Evolutionary conservation across 1,139 yeast species (phyloP).

Genomic region (Yamadazyma triangularis): DNA sequence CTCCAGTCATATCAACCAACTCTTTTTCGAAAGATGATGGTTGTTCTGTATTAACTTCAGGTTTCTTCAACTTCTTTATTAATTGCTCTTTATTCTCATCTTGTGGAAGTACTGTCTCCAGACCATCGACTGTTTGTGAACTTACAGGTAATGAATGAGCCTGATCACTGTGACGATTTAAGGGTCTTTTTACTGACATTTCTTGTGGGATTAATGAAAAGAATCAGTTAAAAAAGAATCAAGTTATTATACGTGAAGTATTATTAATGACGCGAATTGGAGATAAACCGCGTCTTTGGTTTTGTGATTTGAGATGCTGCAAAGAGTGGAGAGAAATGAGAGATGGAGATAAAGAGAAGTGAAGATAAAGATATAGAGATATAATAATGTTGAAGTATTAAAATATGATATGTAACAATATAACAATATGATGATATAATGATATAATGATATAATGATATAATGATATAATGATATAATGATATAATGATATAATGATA

Average conservation of each 20-base stretch:
- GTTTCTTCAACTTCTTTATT: constrained; percentile 33
- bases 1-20: constrained; percentile 51
- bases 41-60: constrained; percentile 21
- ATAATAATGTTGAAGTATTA: background rate
- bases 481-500: no score
- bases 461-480: no score
- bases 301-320: no score
- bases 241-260: no score
- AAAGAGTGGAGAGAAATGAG: background rate
- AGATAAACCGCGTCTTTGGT: no score
- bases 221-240: background rate
- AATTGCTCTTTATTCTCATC: constrained; percentile 28
- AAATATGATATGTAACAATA: background rate
- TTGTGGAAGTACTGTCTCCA: constrained; percentile 16
- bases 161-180: constrained; percentile 16
- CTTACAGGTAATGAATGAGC: constrained; percentile 45
- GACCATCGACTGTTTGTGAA: constrained; percentile 23
- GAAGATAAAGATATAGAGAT: background rate
- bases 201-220: constrained; percentile 2
- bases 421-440: no score
- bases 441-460: no score
- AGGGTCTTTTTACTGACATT: constrained; percentile 11
- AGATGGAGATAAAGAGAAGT: background rate
- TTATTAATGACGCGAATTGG: no score
- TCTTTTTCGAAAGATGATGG: constrained; percentile 67